Evolutionary conservation across 169 alveolate species (phyloP).

Genomic region (Eimeria tenella): DNA sequence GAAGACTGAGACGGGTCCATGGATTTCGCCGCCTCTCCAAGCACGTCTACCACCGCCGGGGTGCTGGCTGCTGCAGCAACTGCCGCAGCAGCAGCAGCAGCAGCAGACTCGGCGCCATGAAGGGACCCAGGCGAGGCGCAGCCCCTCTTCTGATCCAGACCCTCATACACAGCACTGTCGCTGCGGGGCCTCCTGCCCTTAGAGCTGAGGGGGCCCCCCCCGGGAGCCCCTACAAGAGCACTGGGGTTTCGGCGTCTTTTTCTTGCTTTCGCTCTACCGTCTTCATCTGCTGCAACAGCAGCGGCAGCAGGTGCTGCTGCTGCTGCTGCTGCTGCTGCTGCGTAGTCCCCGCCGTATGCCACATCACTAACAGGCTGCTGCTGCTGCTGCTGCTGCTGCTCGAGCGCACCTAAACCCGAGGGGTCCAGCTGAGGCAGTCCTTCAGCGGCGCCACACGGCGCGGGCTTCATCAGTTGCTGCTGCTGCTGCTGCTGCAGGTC

Average conservation of each 20-base stretch:
- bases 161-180: not conserved
- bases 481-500: not conserved
- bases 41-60: not conserved
- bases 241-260: conserved; percentile 8
- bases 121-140: not conserved
- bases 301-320: no score
- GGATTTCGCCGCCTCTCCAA: not conserved
- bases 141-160: not conserved
- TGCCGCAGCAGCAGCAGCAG: not conserved
- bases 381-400: not conserved
- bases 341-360: not conserved
- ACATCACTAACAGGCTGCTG: not conserved
- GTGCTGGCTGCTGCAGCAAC: no score
- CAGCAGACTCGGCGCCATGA: not conserved
- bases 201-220: conserved; percentile 21
- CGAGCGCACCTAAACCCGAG: not conserved
- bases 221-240: not conserved
- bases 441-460: not conserved
- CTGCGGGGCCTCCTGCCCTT: conserved; percentile 8
- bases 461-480: not conserved
- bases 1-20: not conserved
- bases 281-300: not conserved
- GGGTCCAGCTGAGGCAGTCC: conserved; percentile 2
- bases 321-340: not conserved
- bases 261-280: not conserved